Evolutionary conservation across 2,329 filamentous ascomycete species (phyloP), one percentile per base, ranked within the genome.

Genomic region (Cladorrhinum sp.): DNA sequence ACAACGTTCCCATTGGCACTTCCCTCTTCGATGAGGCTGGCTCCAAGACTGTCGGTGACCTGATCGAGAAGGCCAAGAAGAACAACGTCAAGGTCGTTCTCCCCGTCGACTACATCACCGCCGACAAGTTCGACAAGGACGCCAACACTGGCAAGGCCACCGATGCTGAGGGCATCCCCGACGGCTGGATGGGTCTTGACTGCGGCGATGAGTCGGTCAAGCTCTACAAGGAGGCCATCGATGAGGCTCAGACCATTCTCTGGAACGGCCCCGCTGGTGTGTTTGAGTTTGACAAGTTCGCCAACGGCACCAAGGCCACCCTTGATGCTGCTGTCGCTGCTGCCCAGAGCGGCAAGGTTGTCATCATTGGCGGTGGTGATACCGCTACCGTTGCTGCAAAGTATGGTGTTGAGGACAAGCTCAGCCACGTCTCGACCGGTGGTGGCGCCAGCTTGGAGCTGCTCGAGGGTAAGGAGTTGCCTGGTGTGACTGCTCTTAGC

Each of bases 221-320:
- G 80, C 85, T 96, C 60, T 98, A 90, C 87, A 87, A 93, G 82
- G 81, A 89, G 74, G 87, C 93, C 68, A 98, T 99, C 69, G 82
- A 83, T 67, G 87, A 93, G 72, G 86, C 93, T 67, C 87, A 97
- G 85, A 99, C 95, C 60, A 97, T 99, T 76, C 90, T 99, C 66
- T 99, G 95, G 95, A 99, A 99, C 82, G 95, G 95, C 59, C 95
- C 95, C 58, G 88, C 93, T 16, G 95, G 95, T 77, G 95, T 99
- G 69, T 99, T 99, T 72, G 95, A 99, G 85, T 90, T 98, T 73
- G 91, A 97, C 64, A 89, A 90, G 74, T 99, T 99, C 76, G 91
- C 93, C 72, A 88, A 83, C 65, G 95, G 92, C 70, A 99, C 95
- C 73, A 96, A 96, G 85, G 84, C 86, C 64, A 96, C 91, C 54